Conservation (phyloP, 192 early-diverging fungal genomes). For the Entomortierella lignicola region DNA sequence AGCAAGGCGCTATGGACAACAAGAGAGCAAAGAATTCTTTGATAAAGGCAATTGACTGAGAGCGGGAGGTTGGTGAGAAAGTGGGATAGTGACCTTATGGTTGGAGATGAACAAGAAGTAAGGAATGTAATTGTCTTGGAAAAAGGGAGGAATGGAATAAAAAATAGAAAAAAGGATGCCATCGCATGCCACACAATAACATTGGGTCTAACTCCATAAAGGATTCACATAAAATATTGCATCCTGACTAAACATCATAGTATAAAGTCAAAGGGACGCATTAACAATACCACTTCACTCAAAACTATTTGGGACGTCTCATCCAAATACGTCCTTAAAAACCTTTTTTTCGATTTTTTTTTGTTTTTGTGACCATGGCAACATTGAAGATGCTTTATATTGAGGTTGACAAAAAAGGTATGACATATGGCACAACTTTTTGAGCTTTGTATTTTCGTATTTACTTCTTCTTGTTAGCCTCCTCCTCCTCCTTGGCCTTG, state of each 20-base stretch:
- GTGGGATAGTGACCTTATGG: not conserved
- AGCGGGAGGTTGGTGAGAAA: no score
- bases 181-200: no score
- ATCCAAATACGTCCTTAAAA: no score
- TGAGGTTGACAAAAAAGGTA: conserved; percentile 2
- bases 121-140: not conserved
- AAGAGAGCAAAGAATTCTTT: not conserved
- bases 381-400: conserved; percentile 16
- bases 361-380: conserved; percentile 11
- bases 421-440: conserved; percentile 2
- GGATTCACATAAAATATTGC: no score
- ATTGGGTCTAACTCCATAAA: no score
- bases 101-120: not conserved
- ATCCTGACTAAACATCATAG: no score
- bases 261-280: no score
- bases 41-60: not conserved
- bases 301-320: no score
- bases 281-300: no score
- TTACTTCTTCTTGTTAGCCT: conserved; percentile 81
- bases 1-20: not conserved
- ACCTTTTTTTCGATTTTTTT: not conserved
- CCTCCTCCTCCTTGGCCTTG: conserved; percentile 85
- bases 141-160: not conserved
- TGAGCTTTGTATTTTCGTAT: not conserved
- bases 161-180: no score